phyloP scores from a whole-genome alignment of 768 basidiomycete genomes.

The Brasilioporus rufonigricans region DNA sequence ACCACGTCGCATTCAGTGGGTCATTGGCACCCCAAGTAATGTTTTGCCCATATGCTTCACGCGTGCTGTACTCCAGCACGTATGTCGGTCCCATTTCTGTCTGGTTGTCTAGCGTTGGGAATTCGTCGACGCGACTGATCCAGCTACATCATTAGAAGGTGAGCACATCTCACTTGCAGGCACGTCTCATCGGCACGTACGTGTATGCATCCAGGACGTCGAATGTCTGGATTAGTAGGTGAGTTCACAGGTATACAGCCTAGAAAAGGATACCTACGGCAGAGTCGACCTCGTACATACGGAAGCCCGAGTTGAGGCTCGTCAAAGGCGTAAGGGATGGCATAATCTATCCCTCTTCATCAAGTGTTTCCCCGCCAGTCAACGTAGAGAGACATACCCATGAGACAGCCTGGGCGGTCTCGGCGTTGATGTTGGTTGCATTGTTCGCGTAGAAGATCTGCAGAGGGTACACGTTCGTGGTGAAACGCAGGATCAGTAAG shows the following conservation, averaged over 20 bases:
- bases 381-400: constrained; percentile 37
- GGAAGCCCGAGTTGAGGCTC: constrained; percentile 74
- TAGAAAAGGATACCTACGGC: constrained; percentile 18
- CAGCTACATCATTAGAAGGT: constrained; percentile 43
- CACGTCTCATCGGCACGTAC: constrained; percentile 36
- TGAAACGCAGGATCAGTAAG: neutral
- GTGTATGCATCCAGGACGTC: constrained; percentile 74
- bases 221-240: constrained; percentile 49
- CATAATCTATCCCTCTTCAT: constrained; percentile 16
- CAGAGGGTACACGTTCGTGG: neutral
- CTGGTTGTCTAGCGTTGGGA: constrained; percentile 54
- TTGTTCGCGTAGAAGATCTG: constrained; percentile 75
- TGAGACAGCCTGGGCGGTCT: constrained; percentile 49
- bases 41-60: constrained; percentile 57
- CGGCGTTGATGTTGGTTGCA: constrained; percentile 52
- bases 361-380: neutral
- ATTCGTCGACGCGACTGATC: constrained; percentile 60
- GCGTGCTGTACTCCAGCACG: constrained; percentile 61
- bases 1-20: constrained; percentile 77
- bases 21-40: constrained; percentile 56
- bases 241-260: neutral
- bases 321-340: constrained; percentile 67
- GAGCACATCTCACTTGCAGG: no score
- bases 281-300: constrained; percentile 40
- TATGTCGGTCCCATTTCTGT: constrained; percentile 65